Conservation (phyloP, 2,329 filamentous ascomycete genomes). For the Chrysosporium keratinophilum region DNA sequence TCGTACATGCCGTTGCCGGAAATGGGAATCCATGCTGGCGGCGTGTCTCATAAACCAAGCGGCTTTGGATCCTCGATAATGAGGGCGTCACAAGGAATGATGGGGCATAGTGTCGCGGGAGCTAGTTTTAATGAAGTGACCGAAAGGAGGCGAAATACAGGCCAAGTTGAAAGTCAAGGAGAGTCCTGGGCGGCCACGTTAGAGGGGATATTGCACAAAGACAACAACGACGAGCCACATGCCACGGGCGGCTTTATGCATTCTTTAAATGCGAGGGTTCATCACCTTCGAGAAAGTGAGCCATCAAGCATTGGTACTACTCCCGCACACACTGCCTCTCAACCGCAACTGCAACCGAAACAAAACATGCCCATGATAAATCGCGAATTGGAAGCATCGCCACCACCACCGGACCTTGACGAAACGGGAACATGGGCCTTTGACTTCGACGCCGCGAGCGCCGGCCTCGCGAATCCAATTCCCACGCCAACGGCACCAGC, state of each 20-base stretch:
- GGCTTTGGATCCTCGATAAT: neutral
- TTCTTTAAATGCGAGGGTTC: neutral
- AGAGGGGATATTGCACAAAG: neutral
- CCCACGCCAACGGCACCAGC: neutral
- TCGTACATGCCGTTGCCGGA: neutral
- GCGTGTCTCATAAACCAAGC: neutral
- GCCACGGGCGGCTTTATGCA: neutral
- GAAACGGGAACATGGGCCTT: neutral
- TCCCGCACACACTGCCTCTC: neutral
- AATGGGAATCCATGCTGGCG: neutral
- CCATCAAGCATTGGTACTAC: neutral
- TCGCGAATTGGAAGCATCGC: neutral
- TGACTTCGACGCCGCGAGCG: constrained; percentile 4
- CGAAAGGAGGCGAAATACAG: neutral
- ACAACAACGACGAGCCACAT: neutral
- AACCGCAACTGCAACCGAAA: neutral
- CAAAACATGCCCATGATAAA: neutral
- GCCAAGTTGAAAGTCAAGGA: neutral
- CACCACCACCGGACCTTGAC: neutral
- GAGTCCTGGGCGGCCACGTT: neutral
- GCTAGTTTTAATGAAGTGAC: neutral
- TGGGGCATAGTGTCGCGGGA: neutral
- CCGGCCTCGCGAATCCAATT: neutral
- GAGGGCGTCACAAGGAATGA: neutral
- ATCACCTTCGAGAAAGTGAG: neutral